Percentiles rank a stretch among this genome's conserved stretches.
Conservation (phyloP, 768 basidiomycete species). For the Crassisporium funariophilum region DNA sequence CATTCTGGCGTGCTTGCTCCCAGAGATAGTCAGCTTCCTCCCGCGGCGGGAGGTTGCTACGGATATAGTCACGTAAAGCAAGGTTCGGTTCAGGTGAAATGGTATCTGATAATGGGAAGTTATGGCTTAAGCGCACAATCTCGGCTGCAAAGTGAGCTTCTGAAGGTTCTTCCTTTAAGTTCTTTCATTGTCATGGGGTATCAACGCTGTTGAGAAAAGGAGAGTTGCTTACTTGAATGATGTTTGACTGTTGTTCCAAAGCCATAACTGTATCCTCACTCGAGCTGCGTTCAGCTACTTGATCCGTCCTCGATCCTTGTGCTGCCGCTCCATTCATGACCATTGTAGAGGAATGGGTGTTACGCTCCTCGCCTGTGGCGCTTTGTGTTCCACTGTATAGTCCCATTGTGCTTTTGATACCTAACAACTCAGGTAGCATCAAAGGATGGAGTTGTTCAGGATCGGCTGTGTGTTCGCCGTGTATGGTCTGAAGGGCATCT, state of each 20-base stretch:
- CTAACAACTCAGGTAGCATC: constrained; percentile 47
- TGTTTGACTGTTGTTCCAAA: constrained; percentile 17
- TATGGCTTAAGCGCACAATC: constrained; percentile 53
- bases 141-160: constrained; percentile 39
- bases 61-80: constrained; percentile 56
- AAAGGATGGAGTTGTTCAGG: constrained; percentile 46
- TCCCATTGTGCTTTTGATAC: constrained; percentile 59
- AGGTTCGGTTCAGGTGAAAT: constrained; percentile 55
- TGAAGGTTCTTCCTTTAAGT: constrained; percentile 23
- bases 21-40: constrained; percentile 63
- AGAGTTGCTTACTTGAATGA: constrained; percentile 16
- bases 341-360: constrained; percentile 1
- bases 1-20: constrained; percentile 62
- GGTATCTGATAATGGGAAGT: constrained; percentile 52
- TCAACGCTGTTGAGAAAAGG: constrained; percentile 3
- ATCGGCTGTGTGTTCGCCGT: constrained; percentile 30
- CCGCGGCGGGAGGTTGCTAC: constrained; percentile 55
- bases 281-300: constrained; percentile 25
- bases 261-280: constrained; percentile 33
- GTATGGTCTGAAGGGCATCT: constrained; percentile 46
- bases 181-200: constrained; percentile 5
- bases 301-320: constrained; percentile 21
- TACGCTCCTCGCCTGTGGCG: constrained; percentile 10
- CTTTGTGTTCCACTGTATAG: constrained; percentile 40
- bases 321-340: background rate